Base-by-base conservation (phyloP, 495 filamentous ascomycete genomes). In the Corynascus novoguineensis region DNA sequence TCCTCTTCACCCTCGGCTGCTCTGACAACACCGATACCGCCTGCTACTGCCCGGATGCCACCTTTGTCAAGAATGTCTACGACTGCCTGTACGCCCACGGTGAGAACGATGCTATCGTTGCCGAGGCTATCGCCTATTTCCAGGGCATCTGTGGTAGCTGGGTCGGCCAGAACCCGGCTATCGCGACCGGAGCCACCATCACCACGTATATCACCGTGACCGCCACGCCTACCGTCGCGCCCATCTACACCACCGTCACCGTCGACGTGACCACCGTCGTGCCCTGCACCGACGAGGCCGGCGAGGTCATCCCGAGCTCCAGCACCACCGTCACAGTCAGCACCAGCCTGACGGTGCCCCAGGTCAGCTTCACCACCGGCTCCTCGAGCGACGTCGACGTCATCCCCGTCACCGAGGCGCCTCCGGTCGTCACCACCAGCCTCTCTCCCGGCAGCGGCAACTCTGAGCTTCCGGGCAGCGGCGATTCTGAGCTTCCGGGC, bases 91-190 rank as follows among this genome's bases (percentile, higher is more conserved):
- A 83, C 61, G 79, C 90, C 58, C 86, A 90, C 80, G 85, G 87
- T 57, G 75, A 78, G 58, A 80, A 82, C 46, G 73, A 85, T 49
- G 66, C 70, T n/a, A 81, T 90, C 67, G 76, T 91, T 62, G 75
- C 83, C 50, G 71, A 81, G 56, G 90, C 88, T 52, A 78, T 93
- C 51, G 81, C 82, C 62, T 96, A 88, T 82, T 87, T 97, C 78
- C 83, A 89, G 64, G 93, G 92, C 68, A 87, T 97, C 73, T 97
- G 92, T 76, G 89, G 88, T 34, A 71, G 80, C 31, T 86, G 84
- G 70, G 79, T 90, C 19, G 74, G 79, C 40, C 55, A 77, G 59
- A 96, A 96, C 82, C 93, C 93, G 3, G 92, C 80, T 51, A 88
- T 97, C 66, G 81, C 89, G 65, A 93, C 89, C 55, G 83, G 70